These are phyloP conservation scores for Acer campestre DNA, from an alignment of 345 rosid species.

Conservation along the genomic window DNA sequence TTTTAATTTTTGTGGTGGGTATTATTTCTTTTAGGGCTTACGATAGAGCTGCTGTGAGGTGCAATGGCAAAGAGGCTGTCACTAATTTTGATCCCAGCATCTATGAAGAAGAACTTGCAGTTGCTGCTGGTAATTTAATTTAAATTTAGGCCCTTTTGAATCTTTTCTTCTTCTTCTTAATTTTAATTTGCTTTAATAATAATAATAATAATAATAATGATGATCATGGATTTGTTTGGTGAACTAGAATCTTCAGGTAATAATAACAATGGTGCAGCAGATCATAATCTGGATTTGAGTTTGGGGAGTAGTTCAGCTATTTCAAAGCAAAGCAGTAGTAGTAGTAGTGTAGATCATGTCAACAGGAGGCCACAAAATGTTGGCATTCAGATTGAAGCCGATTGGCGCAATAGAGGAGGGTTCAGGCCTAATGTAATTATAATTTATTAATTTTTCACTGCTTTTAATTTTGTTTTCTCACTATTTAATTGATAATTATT, in stretches of 20 bases:
- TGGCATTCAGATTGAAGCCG: slow-evolving; percentile 28
- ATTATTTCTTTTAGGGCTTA: slow-evolving; percentile 50
- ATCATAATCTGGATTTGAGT: slow-evolving; percentile 83
- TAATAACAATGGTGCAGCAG: slow-evolving; percentile 36
- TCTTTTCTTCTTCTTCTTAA: background rate
- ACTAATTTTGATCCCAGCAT: slow-evolving; percentile 89
- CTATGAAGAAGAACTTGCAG: slow-evolving; percentile 63
- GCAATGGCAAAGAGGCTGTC: slow-evolving; percentile 93
- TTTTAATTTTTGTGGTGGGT: background rate
- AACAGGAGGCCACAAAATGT: slow-evolving; percentile 25
- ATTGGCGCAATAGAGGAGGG: slow-evolving; percentile 47
- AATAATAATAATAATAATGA: too few species aligned
- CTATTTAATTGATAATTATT: background rate
- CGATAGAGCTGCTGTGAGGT: slow-evolving; percentile 92
- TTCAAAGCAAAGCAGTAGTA: slow-evolving; percentile 34
- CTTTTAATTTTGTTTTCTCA: background rate
- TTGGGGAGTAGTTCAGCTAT: slow-evolving; percentile 60
- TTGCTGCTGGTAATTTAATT: slow-evolving; percentile 34
- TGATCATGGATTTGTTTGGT: background rate
- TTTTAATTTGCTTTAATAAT: too few species aligned
- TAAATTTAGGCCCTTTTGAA: too few species aligned
- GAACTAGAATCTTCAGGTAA: slow-evolving; percentile 48
- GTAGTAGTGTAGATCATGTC: slow-evolving; percentile 20
- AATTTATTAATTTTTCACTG: background rate
- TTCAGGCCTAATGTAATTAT: slow-evolving; percentile 49